Conservation (phyloP, 1,284 basidiomycete genomes). For the Rhodofomes roseus region DNA sequence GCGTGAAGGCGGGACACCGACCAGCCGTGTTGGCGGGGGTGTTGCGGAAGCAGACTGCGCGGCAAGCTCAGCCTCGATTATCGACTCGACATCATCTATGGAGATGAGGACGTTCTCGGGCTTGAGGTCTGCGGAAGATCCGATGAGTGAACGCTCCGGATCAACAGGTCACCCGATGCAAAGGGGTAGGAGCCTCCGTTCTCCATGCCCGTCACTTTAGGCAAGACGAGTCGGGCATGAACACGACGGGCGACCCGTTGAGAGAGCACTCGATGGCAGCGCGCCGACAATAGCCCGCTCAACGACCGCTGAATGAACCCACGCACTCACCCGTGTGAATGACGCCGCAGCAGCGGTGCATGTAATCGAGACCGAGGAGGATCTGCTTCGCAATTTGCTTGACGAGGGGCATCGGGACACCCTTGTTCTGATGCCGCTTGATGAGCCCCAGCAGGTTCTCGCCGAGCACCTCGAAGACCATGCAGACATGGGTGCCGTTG, state of each 20-base stretch:
- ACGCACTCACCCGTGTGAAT: conserved; percentile 74
- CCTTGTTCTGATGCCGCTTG: conserved; percentile 93
- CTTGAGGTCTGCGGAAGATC: conserved; percentile 70
- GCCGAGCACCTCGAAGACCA: conserved; percentile 99
- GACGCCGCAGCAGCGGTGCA: conserved; percentile 94
- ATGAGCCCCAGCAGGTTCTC: conserved; percentile 98
- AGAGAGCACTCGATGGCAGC: neutral
- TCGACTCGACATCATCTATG: conserved; percentile 95
- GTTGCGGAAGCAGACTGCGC: conserved; percentile 42
- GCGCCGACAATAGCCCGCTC: neutral
- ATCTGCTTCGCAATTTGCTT: conserved; percentile 98
- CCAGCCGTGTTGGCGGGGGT: conserved; percentile 70
- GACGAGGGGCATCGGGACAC: conserved; percentile 91
- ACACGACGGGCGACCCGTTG: neutral
- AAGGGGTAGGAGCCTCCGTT: neutral
- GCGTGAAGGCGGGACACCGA: conserved; percentile 94
- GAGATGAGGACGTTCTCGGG: conserved; percentile 97
- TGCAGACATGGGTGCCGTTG: conserved; percentile 97
- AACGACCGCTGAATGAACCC: conserved; percentile 14
- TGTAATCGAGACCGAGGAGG: conserved; percentile 93
- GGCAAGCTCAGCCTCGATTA: conserved; percentile 86
- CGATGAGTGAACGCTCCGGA: neutral
- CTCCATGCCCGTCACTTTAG: neutral
- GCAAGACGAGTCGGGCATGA: neutral
- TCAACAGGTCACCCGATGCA: neutral